Evolutionary conservation across 495 filamentous ascomycete species (phyloP), one percentile per base, ranked within the genome.

Genomic region (Usnea hakonensis): DNA sequence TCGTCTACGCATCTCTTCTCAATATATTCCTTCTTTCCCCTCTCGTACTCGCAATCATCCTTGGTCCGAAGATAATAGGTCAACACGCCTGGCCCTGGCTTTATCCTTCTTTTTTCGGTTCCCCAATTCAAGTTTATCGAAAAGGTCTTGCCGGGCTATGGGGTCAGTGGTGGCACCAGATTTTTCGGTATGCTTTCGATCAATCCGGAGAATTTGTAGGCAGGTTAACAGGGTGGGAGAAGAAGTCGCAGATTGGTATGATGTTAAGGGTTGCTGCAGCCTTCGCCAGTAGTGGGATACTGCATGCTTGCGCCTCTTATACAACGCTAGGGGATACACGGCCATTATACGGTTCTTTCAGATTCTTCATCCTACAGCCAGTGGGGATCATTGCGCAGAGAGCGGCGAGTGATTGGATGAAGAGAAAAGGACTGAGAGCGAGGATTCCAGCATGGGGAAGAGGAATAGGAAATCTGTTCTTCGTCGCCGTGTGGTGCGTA

Each of bases 141-240:
- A 73, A 84, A 52, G 90, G 90, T 0, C 73, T 96, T 1, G 76
- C 81, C 10, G 90, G 90, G 35, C 83, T 86, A 66, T 96, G 91
- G 91, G 83, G 87, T 46, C 79, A 76, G 19, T 95, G 87, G 86
- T 96, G 91, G 91, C 91, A 96, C 72, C 91, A 96, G 71, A 81
- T 86, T 2, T 94, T 96, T 74, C 85, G 90, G 4, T 78, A 83
- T 40, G 87, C 79, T 0, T 93, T 96, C 69, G 66, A 70, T n/a
- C 44, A 61, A 46, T 64, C 52, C 58, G 68, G 68, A 11, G 68
- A 69, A 11, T 64, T 60, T 19, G 38, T 52, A 19, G 65, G 55
- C 11, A 41, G 60, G n/a, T 5, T 55, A 13, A 38, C 26, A 23
- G 64, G 64, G 7, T 69, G 61, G 64, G 52, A 48, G 13, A 60